phyloP scores from a whole-genome alignment of 2,329 filamentous ascomycete genomes.

The Calonectria ilicicola region DNA sequence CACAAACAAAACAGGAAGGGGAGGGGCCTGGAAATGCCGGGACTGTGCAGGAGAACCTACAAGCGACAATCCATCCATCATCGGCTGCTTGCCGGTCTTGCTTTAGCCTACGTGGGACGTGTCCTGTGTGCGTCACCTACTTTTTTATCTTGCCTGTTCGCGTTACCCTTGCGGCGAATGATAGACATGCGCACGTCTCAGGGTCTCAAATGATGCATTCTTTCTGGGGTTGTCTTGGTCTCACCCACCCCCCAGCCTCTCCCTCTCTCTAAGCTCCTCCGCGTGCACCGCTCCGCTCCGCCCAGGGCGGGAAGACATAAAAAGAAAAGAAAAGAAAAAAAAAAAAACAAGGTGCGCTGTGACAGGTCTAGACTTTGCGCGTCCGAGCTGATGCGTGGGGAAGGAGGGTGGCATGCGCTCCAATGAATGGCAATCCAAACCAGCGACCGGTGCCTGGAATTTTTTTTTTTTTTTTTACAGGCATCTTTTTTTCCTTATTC shows the following conservation, averaged over 20 bases:
- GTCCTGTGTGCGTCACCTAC: neutral
- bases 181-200: conserved; percentile 19
- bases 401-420: neutral
- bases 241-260: neutral
- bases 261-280: neutral
- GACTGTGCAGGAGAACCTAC: neutral
- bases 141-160: neutral
- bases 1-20: neutral
- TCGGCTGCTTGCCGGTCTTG: conserved; percentile 3
- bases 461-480: neutral
- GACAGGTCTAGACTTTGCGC: neutral
- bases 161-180: conserved; percentile 6
- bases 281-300: conserved; percentile 19
- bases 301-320: neutral
- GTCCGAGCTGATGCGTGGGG: neutral
- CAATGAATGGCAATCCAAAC: neutral
- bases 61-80: neutral
- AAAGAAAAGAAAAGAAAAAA: neutral
- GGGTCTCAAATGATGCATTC: neutral
- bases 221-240: neutral
- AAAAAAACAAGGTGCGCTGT: neutral
- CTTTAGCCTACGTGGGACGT: neutral
- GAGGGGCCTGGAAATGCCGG: neutral
- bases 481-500: neutral
- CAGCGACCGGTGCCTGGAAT: neutral